A percentile compares a stretch with the other conserved stretches of the same genome.
phyloP scores from a whole-genome alignment of 352 stramenopile genomes.

The Globisporangium irregulare region DNA sequence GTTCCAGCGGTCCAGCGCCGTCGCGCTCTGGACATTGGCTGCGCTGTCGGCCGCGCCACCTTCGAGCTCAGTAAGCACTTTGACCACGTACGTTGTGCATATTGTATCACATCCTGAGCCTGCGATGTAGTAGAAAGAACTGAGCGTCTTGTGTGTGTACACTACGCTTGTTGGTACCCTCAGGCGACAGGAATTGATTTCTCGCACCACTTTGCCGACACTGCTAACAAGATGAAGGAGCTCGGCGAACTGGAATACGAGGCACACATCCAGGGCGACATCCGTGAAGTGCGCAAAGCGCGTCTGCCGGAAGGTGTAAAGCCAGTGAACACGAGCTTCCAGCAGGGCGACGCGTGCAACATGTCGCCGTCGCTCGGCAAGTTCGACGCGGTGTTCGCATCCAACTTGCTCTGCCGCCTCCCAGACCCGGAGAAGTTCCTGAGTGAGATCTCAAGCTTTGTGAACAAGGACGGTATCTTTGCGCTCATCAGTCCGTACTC shows the following conservation, averaged over 20 bases:
- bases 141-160: neutral
- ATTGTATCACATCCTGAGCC: neutral
- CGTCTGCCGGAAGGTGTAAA: conserved; percentile 65
- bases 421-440: conserved; percentile 92
- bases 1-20: conserved; percentile 44
- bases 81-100: conserved; percentile 59
- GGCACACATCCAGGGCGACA: conserved; percentile 88
- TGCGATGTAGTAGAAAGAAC: neutral
- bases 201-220: conserved; percentile 85
- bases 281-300: conserved; percentile 52
- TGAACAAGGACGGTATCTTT: conserved; percentile 91
- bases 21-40: conserved; percentile 93
- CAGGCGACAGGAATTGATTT: conserved; percentile 94
- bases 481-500: conserved; percentile 96
- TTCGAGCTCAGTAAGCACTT: conserved; percentile 94
- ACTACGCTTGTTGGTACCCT: neutral
- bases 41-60: conserved; percentile 90
- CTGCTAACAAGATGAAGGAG: conserved; percentile 86
- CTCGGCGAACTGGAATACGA: conserved; percentile 79
- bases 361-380: conserved; percentile 70
- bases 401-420: conserved; percentile 95
- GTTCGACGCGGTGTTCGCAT: conserved; percentile 95
- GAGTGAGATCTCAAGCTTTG: conserved; percentile 73
- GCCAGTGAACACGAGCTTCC: conserved; percentile 80
- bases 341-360: conserved; percentile 92